A percentile compares a stretch with the other conserved stretches of the same genome.
These are phyloP conservation scores for Paramecium primaurelia DNA, from an alignment of 73 alveolate genomes.

Conservation along the genomic window DNA sequence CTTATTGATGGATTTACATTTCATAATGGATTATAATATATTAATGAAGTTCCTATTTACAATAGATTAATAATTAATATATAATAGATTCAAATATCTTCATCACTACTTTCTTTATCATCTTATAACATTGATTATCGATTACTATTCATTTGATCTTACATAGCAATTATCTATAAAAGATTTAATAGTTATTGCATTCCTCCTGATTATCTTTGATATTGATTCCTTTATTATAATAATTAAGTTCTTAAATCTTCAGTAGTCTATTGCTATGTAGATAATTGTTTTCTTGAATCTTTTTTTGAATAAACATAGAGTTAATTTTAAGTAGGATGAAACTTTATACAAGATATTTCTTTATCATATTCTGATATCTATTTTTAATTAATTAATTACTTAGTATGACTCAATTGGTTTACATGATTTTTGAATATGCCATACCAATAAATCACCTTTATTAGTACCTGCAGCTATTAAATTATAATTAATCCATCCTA, in stretches of 20 bases:
- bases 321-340: neutral
- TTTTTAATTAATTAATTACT: neutral
- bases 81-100: neutral
- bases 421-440: neutral
- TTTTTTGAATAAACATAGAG: neutral
- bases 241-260: neutral
- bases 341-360: neutral
- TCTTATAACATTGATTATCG: neutral
- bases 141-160: neutral
- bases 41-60: neutral
- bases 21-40: too few species aligned
- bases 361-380: neutral
- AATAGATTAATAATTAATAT: neutral
- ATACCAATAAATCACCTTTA: neutral
- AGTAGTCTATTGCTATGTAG: neutral
- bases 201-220: neutral
- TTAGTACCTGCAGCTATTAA: neutral
- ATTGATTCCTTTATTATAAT: neutral
- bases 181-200: neutral
- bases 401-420: neutral
- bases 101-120: conserved; percentile 7
- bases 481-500: neutral
- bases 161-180: neutral
- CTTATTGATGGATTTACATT: neutral
- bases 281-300: neutral